These are phyloP conservation scores for Spergularia azorica DNA, from an alignment of 179 eudicot species.

Conservation along the genomic window DNA sequence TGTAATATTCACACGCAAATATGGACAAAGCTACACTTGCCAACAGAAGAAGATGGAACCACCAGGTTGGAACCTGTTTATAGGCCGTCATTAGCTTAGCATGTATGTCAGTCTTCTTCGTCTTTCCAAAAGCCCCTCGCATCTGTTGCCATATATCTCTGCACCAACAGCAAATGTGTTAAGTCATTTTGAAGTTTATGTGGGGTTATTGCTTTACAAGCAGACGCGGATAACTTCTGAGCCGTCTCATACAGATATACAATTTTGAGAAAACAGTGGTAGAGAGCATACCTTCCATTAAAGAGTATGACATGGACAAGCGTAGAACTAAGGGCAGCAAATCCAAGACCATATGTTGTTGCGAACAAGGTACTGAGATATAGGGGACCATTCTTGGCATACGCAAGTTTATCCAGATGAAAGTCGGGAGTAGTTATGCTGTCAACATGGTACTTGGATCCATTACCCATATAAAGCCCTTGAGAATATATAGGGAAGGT, in stretches of 20 bases:
- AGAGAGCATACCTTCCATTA: slow-evolving; percentile 56
- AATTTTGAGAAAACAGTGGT: too few species aligned
- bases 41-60: slow-evolving; percentile 61
- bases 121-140: slow-evolving; percentile 36
- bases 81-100: slow-evolving; percentile 66
- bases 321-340: slow-evolving; percentile 68
- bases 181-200: too few species aligned
- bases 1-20: slow-evolving; percentile 51
- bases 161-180: slow-evolving; percentile 7
- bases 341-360: slow-evolving; percentile 69
- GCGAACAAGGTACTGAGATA: slow-evolving; percentile 67
- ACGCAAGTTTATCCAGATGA: slow-evolving; percentile 50
- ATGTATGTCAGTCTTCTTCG: slow-evolving; percentile 57
- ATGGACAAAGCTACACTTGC: slow-evolving; percentile 46
- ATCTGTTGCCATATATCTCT: slow-evolving; percentile 50
- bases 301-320: slow-evolving; percentile 58
- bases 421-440: slow-evolving; percentile 45
- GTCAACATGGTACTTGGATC: slow-evolving; percentile 42
- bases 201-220: too few species aligned
- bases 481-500: slow-evolving; percentile 60
- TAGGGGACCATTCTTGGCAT: slow-evolving; percentile 47
- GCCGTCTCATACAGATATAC: too few species aligned
- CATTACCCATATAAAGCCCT: slow-evolving; percentile 47
- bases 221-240: too few species aligned
- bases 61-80: slow-evolving; percentile 73